Percentiles rank a stretch among this genome's conserved stretches.
These are phyloP conservation scores for Phymatotrichopsis omnivora DNA, from an alignment of 2,329 filamentous ascomycete genomes.

Conservation along the genomic window DNA sequence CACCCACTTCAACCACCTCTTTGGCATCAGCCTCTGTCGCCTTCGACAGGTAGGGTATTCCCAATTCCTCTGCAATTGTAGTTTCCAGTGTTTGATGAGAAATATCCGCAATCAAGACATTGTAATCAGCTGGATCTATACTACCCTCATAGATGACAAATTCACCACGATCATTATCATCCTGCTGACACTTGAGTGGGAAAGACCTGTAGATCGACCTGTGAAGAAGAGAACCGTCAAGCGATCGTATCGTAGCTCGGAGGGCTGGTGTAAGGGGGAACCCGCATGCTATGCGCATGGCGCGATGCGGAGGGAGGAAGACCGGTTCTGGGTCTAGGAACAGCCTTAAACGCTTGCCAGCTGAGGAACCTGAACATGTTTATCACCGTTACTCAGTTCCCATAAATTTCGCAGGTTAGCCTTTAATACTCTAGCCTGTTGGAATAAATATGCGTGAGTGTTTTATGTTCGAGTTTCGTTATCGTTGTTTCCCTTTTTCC, in stretches of 20 bases:
- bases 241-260: not conserved
- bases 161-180: not conserved
- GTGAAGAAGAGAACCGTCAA: not conserved
- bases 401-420: no score
- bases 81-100: not conserved
- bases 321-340: not conserved
- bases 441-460: no score
- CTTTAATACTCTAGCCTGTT: no score
- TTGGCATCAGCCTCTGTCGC: constrained; percentile 2
- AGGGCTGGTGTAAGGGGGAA: no score
- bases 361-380: not conserved
- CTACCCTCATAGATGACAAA: constrained; percentile 1
- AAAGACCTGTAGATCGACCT: not conserved
- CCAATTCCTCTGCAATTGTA: not conserved
- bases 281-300: not conserved
- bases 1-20: not conserved
- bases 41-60: not conserved
- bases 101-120: not conserved
- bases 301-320: not conserved
- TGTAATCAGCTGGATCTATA: not conserved
- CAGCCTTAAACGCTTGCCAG: not conserved
- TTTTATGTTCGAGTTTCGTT: no score
- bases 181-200: not conserved
- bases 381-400: no score
- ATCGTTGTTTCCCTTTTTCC: no score